Evolutionary conservation across 352 stramenopile genomes (phyloP).

Genomic region (Phytopythium ostracodes): DNA sequence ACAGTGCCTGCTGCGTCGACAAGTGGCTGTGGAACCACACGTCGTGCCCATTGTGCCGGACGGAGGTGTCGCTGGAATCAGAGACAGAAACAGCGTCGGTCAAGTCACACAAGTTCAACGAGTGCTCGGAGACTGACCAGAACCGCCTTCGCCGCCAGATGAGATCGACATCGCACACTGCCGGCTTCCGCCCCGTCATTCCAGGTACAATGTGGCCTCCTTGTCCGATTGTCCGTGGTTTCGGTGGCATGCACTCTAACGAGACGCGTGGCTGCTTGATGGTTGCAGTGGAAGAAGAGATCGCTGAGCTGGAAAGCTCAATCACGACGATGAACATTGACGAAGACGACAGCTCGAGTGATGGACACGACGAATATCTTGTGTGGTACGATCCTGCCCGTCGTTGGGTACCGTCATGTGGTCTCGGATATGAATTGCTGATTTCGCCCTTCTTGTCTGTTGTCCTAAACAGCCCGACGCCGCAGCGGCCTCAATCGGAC

Average conservation of each 20-base stretch:
- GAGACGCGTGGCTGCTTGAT: neutral
- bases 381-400: conserved; percentile 25
- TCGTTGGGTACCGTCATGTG: too few relatives aligned
- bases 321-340: conserved; percentile 9
- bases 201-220: conserved; percentile 31
- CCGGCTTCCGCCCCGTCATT: conserved; percentile 66
- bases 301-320: neutral
- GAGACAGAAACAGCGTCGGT: conserved; percentile 29
- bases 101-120: conserved; percentile 72
- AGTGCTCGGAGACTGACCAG: conserved; percentile 64
- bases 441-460: neutral
- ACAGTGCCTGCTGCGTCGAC: conserved; percentile 75
- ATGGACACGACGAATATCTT: conserved; percentile 7
- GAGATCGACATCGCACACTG: conserved; percentile 61
- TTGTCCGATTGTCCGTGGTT: neutral
- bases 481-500: conserved; percentile 17
- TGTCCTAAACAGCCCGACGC: conserved; percentile 17
- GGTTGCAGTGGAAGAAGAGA: conserved; percentile 6
- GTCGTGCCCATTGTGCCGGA: conserved; percentile 80
- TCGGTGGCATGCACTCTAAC: neutral
- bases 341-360: conserved; percentile 4
- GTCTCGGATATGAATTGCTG: too few relatives aligned
- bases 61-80: conserved; percentile 60
- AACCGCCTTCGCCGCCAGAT: conserved; percentile 72
- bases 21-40: conserved; percentile 86